Evolutionary conservation across 148 eudicot species (phyloP).

Genomic region (Vaccinium macrocarpon): DNA sequence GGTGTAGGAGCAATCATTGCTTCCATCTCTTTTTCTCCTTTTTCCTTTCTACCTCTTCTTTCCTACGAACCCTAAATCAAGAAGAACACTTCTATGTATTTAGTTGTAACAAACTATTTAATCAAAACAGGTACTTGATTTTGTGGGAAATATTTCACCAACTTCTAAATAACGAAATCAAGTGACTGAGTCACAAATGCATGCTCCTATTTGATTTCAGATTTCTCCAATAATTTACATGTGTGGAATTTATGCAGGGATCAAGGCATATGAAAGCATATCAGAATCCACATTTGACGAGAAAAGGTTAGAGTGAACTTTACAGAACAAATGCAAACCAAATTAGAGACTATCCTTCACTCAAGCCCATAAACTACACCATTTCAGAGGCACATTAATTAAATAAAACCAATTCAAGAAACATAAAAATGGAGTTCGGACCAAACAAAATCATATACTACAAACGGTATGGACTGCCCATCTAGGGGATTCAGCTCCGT

Average conservation of each 20-base stretch:
- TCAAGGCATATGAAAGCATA: background rate
- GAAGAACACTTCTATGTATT: background rate
- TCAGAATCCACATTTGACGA: background rate
- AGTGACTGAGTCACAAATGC: background rate
- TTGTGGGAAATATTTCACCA: background rate
- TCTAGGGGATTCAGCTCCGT: background rate
- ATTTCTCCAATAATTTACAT: background rate
- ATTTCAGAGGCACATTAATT: background rate
- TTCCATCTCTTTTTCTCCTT: background rate
- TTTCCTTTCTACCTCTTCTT: background rate
- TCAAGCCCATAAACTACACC: background rate
- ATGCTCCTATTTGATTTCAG: background rate
- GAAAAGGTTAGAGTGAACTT: background rate
- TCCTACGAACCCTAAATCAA: background rate
- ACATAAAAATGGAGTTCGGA: background rate
- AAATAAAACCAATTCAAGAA: background rate
- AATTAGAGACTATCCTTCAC: background rate
- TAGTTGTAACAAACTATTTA: background rate
- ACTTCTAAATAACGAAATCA: background rate
- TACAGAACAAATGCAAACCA: background rate
- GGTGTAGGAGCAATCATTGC: background rate
- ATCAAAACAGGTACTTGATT: background rate
- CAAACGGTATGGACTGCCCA: background rate
- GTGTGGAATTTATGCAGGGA: background rate
- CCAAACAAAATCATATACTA: background rate